Conservation (phyloP, 1,139 yeast species). For the Candida neerlandica region DNA sequence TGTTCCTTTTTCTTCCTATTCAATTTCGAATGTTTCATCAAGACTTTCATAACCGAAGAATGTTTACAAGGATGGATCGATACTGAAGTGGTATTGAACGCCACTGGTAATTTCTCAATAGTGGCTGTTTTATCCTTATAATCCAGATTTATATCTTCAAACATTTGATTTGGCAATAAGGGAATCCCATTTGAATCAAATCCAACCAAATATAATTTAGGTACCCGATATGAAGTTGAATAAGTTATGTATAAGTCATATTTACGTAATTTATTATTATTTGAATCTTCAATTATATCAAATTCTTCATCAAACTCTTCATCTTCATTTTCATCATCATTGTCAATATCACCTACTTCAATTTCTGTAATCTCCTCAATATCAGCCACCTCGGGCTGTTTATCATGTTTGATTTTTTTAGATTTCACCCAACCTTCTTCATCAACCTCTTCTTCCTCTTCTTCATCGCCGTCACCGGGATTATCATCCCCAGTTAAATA, state of each 20-base stretch:
- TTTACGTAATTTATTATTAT: conserved; percentile 52
- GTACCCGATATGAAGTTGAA: conserved; percentile 94
- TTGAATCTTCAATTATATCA: conserved; percentile 26
- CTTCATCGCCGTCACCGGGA: conserved; percentile 37
- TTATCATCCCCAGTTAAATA: conserved; percentile 46
- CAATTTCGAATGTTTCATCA: conserved; percentile 58
- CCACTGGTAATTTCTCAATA: conserved; percentile 88
- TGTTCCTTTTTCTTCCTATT: conserved; percentile 22
- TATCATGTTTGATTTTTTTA: conserved; percentile 9
- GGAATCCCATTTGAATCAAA: conserved; percentile 85
- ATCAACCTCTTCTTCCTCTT: conserved; percentile 37
- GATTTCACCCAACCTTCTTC: conserved; percentile 65
- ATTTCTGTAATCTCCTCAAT: conserved; percentile 42
- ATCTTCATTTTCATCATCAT: conserved; percentile 27
- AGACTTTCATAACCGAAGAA: conserved; percentile 88
- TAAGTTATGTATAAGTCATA: conserved; percentile 90
- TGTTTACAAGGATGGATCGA: conserved; percentile 97
- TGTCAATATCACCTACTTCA: conserved; percentile 39
- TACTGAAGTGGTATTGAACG: conserved; percentile 75
- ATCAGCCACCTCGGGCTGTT: conserved; percentile 9
- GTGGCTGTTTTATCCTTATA: conserved; percentile 96
- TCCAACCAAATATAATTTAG: conserved; percentile 91
- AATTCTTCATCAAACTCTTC: conserved; percentile 32
- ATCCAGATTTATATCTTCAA: conserved; percentile 89
- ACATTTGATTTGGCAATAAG: conserved; percentile 84